Base-by-base conservation (phyloP, 345 rosid species). In the Cardamine resedifolia region DNA sequence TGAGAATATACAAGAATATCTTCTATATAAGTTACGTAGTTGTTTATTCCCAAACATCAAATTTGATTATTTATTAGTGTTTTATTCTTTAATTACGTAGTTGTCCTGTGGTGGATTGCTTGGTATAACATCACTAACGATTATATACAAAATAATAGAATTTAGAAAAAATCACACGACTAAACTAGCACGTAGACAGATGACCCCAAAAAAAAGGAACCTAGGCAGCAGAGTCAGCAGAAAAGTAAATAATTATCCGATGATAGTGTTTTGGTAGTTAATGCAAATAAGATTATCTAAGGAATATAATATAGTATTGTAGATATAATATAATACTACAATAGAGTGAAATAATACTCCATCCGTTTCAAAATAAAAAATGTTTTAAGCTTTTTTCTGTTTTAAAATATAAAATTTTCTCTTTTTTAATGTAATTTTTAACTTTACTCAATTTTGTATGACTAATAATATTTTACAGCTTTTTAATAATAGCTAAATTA, bases 71-170 rank as follows among this genome's bases (percentile, higher is more conserved):
- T 21, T 33, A 15, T n/a, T 45, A 31, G 34, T 16, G 2, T 4
- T 12, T 31, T 24, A 53, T 0, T 67, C 1, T 12, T 15, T 10
- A 8, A 14, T 27, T 41, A 63, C 19, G 10, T 43, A 7, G 5
- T 52, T 52, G 38, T n/a, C 6, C 21, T 55, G 39, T 44, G 19
- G 47, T 72, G 66, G 65, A 64, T 47, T 56, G 51, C 58, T 64
- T 30, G 30, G 58, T 24, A 23, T 47, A 6, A 12, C 51, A 73
- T 34, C 58, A 56, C 65, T 45, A 45, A 31, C 15, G 36, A 21
- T 38, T 28, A 16, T 43, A 16, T 27, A 2, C 19, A 56, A 68
- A 56, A 27, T 19, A 23, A 23, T 8, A 11, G n/a, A 38, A 38
- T 38, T 38, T 1, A 11, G 9, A 38, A 38, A 38, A 12, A 26